Evolutionary conservation across 768 basidiomycete species (phyloP).

Genomic region (Mycena pura): DNA sequence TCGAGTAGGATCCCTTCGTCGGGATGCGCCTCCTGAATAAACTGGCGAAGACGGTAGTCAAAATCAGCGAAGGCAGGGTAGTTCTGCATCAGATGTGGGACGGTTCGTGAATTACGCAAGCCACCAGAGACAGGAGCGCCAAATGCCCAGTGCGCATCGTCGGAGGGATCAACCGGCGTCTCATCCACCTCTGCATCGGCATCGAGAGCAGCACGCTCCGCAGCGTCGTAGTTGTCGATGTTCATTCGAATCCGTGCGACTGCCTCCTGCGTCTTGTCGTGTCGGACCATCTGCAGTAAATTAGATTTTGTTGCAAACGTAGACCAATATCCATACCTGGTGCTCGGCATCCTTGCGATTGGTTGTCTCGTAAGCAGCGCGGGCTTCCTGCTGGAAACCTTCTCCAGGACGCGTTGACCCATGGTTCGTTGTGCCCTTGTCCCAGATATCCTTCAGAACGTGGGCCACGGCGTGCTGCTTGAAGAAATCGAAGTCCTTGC

Average conservation of each 20-base stretch:
- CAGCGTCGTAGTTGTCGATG: slow-evolving; percentile 29
- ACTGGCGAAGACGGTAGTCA: slow-evolving; percentile 1
- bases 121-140: slow-evolving; percentile 5
- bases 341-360: slow-evolving; percentile 36
- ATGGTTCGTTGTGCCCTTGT: slow-evolving; percentile 4
- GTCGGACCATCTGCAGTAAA: slow-evolving; percentile 28
- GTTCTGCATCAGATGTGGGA: not conserved
- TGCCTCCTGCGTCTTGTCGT: slow-evolving; percentile 37
- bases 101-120: not conserved
- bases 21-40: not conserved
- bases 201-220: not conserved
- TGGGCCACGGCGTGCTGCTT: slow-evolving; percentile 38
- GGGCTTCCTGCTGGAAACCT: slow-evolving; percentile 34
- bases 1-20: slow-evolving; percentile 8
- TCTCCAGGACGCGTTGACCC: slow-evolving; percentile 7
- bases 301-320: not conserved
- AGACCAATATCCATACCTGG: slow-evolving; percentile 29
- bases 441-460: slow-evolving; percentile 27
- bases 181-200: not conserved
- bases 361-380: slow-evolving; percentile 35
- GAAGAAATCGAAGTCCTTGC: slow-evolving; percentile 37
- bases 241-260: slow-evolving; percentile 36
- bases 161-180: slow-evolving; percentile 5
- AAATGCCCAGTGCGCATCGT: slow-evolving; percentile 11
- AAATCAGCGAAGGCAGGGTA: not conserved